Base-by-base conservation (phyloP, 768 basidiomycete species). In the Tricholoma matsutake region DNA sequence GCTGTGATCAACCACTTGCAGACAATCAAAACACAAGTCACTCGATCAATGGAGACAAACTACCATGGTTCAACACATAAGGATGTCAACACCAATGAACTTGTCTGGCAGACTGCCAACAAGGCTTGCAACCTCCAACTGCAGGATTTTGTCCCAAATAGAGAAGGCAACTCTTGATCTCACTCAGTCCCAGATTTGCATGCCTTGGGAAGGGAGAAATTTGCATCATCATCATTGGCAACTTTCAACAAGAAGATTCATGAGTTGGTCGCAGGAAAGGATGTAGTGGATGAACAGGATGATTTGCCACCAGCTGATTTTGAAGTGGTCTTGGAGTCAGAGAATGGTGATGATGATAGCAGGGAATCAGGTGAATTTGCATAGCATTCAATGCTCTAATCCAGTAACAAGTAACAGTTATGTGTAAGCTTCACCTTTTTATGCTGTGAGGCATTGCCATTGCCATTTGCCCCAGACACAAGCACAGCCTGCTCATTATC, bases 1-100 rank as follows among this genome's bases (percentile, higher is more conserved):
- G 73, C 75, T 0, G 58, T 57, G 0, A 56, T 76, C 0, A 62
- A 69, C 4, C 65, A 69, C 8, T 58, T 79, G 0, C 67, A 73
- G 16, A 31, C 6, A 0, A 63, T 78, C 43, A 72, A 73, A 25
- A 71, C 73, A 34, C 67, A 68, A 14, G 69, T 76, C 3, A 47
- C 63, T 0, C n/a, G 10, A 13, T 66, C 69, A 0, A 34, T 76
- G 6, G 62, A 14, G 13, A 14, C 37, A 14, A 14, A 14, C 13
- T 37, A 37, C 13, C 37, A 37, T 14, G 37, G 37, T 51, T 62
- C 63, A 10, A 64, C 61, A 0, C 76, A 78, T 60, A 71, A 29
- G 0, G 57, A 47, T 0, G 60, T 61, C 0, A 54, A 76, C 51
- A 67, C 62, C 0, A 54, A 55, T 3, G 5, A 47, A 1, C 60